Conservation (phyloP, 129 eudicot species). For the Chrysanthemum seticuspe region DNA sequence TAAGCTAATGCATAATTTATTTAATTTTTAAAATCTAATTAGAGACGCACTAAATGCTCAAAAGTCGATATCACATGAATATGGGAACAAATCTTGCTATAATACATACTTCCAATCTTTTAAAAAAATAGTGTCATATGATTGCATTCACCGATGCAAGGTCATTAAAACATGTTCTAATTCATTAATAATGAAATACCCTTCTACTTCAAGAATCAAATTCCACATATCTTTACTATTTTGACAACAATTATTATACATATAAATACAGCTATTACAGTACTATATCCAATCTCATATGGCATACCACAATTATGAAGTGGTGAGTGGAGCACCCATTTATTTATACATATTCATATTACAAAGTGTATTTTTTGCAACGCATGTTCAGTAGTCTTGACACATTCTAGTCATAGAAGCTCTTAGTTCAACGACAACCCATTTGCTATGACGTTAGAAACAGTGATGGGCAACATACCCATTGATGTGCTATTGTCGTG, state of each 20-base stretch:
- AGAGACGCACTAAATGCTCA: too few relatives aligned
- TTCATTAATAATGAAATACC: conserved; percentile 8
- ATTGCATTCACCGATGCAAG: conserved; percentile 7
- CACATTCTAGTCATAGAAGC: conserved; percentile 6
- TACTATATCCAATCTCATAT: conserved; percentile 5
- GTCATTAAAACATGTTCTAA: background rate
- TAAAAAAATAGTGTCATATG: background rate
- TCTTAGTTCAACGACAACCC: background rate
- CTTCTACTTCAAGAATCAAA: background rate
- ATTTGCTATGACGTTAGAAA: background rate
- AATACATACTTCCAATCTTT: background rate
- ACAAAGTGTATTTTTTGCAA: background rate
- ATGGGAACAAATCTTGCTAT: background rate
- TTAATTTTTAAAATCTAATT: background rate
- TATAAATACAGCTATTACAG: background rate
- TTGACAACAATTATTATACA: background rate
- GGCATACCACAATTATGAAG: conserved; percentile 1
- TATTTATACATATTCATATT: conserved; percentile 2
- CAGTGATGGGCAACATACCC: too few relatives aligned
- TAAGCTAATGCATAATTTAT: background rate
- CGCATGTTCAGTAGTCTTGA: background rate
- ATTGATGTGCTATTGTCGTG: too few relatives aligned
- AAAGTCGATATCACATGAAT: too few relatives aligned
- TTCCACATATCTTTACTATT: conserved; percentile 9
- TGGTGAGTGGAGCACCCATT: background rate